phyloP scores from a whole-genome alignment of 495 filamentous ascomycete genomes.

The Talaromyces proteolyticus region DNA sequence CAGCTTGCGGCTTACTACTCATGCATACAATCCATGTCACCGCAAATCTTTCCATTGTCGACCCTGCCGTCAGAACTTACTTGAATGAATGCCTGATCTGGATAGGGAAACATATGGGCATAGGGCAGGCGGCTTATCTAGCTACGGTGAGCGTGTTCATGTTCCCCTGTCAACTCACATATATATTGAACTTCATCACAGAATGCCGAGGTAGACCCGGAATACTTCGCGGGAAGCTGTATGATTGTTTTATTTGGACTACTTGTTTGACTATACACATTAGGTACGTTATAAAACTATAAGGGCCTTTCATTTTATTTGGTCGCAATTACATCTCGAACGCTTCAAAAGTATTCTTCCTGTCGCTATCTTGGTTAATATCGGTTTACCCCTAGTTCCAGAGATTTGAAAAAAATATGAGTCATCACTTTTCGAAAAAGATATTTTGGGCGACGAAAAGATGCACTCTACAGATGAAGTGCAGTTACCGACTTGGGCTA shows the following conservation, averaged over 20 bases:
- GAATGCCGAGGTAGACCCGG: slow-evolving; percentile 4
- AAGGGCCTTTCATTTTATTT: background rate
- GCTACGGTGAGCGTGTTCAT: slow-evolving; percentile 8
- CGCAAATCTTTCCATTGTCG: slow-evolving; percentile 17
- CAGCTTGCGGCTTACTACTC: slow-evolving; percentile 22
- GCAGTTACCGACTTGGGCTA: too few species aligned
- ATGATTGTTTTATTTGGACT: slow-evolving; percentile 17
- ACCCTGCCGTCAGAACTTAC: slow-evolving; percentile 15
- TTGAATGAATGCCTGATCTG: slow-evolving; percentile 16
- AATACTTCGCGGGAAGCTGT: slow-evolving; percentile 13
- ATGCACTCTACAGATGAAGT: too few species aligned
- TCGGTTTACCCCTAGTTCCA: too few species aligned
- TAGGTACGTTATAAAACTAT: too few species aligned
- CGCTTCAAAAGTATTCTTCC: too few species aligned
- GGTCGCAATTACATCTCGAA: background rate
- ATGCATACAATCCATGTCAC: slow-evolving; percentile 24
- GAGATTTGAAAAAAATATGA: too few species aligned
- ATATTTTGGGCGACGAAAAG: too few species aligned
- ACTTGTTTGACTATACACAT: slow-evolving; percentile 9
- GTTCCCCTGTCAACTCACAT: too few species aligned
- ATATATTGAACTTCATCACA: background rate
- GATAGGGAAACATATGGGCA: slow-evolving; percentile 25
- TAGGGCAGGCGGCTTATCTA: slow-evolving; percentile 22
- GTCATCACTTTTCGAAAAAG: too few species aligned
- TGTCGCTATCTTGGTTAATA: too few species aligned